Base-by-base conservation (phyloP, 129 eudicot genomes). In the Helichrysum umbraculigerum region DNA sequence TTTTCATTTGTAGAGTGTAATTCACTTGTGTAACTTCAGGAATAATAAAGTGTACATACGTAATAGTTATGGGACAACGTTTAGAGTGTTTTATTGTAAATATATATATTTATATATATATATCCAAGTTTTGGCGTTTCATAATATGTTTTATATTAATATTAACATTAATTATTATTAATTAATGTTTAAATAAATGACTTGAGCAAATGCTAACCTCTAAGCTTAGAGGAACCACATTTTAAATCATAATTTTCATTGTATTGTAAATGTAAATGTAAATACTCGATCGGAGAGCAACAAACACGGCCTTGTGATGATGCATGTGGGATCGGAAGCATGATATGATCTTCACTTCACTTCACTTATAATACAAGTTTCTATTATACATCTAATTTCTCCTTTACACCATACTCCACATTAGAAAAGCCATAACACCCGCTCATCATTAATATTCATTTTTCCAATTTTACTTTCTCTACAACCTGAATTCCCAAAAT, bases 321-420 rank as follows among this genome's bases (percentile, higher is more conserved):
- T 80, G 34, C 76, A 80, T 80, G 71, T 74, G 79, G 39, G 21
- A n/a, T n/a, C n/a, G n/a, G n/a, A 60, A 47, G 41, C 76, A 74
- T 80, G 34, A 74, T 74, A 25, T 25, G 28, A 25, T 25, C 28
- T 25, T 25, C 28, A 25, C 57, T 32, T 80, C 66, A 67, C 83
- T 80, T 78, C 52, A 59, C 81, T 78, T 80, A 70, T 80, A 80
- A 74, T 74, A 74, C 75, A 80, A 80, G 79, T 74, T 51, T 57
- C 77, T 66, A 57, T 51, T 57, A 72, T 66, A 57, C 41, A 54
- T 73, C 70, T 73, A n/a, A n/a, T n/a, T 35, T 56, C 79, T 66
- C 80, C 50, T 80, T 74, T 58, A 74, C 71, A 41, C 64, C 71
- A 67, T 74, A 35, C 34, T 47, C 76, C 75, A 74, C 71, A 67